Evolutionary conservation across 2,329 filamentous ascomycete genomes (phyloP), one percentile per base, ranked within the genome.

Genomic region (Trichocomaceae sp.): DNA sequence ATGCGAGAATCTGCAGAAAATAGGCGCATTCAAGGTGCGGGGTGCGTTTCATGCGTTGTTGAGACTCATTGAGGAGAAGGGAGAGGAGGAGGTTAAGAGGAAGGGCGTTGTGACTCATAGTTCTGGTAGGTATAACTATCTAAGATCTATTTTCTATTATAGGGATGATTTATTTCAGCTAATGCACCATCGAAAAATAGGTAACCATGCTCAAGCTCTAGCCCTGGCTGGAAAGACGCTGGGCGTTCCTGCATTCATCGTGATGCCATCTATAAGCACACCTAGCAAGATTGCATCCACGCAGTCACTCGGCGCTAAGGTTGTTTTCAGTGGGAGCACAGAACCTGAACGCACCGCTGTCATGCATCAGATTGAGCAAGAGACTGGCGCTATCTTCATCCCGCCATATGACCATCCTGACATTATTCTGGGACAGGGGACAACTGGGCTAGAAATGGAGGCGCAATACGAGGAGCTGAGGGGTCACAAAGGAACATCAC

Each of bases 181-280:
- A n/a, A 57, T 10, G 20, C 15, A 35, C 2, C n/a, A 29, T 26
- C 4, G 7, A 26, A 10, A 7, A 10, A 39, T 59, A 92, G 91
- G 92, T 57, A 97, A 97, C 73, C 93, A 97, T 68, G 92, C 92
- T 0, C 90, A 96, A 77, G 92, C 93, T 1, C 83, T 97, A 55
- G 83, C 92, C 1, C 85, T 96, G 50, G 92, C 92, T 0, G 90
- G 92, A 2, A 79, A 78, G 17, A 85, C 85, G 37, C 83, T 86
- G 66, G 75, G 77, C 52, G 84, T 96, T 59, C 85, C 86, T 10
- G 89, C 90, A 0, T 83, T 92, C 74, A 91, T 97, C 66, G 85
- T 97, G 57, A 97, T 97, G 92, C 92, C 92, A 0, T 70, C 74
- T n/a, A 93, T 93, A 66, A 86, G 85, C 55, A 86, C 88, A 0